These are phyloP conservation scores for Monosporozyma servazzii DNA, from an alignment of 805 yeast species.

Conservation along the genomic window DNA sequence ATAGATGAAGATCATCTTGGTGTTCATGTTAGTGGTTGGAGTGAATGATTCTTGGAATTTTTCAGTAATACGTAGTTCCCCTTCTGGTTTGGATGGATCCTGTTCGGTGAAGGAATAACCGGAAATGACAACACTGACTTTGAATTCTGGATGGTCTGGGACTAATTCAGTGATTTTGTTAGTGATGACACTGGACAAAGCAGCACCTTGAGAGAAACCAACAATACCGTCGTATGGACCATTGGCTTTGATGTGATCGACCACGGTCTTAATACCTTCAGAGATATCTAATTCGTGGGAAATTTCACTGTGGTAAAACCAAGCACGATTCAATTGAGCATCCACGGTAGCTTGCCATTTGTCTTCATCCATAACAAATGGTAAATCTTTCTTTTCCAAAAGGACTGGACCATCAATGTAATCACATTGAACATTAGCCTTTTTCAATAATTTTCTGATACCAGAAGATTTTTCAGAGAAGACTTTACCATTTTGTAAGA, in stretches of 20 bases:
- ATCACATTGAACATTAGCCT: constrained; percentile 56
- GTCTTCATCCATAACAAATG: constrained; percentile 52
- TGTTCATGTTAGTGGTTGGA: constrained; percentile 24
- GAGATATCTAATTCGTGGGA: constrained; percentile 42
- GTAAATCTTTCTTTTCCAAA: constrained; percentile 61
- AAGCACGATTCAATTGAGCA: constrained; percentile 45
- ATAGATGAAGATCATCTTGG: constrained; percentile 59
- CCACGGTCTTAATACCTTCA: constrained; percentile 40
- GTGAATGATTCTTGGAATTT: constrained; percentile 29
- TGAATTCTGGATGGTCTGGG: constrained; percentile 39
- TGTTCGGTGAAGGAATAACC: constrained; percentile 48
- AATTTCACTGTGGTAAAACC: constrained; percentile 60
- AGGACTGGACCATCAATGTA: constrained; percentile 73
- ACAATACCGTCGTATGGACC: constrained; percentile 84
- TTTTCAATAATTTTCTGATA: constrained; percentile 63
- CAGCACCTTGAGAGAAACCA: constrained; percentile 95
- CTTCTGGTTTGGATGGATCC: constrained; percentile 23
- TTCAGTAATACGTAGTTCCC: constrained; percentile 30
- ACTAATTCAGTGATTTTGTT: constrained; percentile 48
- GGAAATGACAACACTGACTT: constrained; percentile 69
- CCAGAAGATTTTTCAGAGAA: constrained; percentile 89
- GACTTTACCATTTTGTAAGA: constrained; percentile 71
- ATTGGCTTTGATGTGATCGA: constrained; percentile 45
- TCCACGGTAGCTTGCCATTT: constrained; percentile 41
- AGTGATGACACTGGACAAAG: constrained; percentile 63